A percentile compares a stretch with the other conserved stretches of the same genome.
These are phyloP conservation scores for Parietaria judaica DNA, from an alignment of 306 rosid species.

Conservation along the genomic window DNA sequence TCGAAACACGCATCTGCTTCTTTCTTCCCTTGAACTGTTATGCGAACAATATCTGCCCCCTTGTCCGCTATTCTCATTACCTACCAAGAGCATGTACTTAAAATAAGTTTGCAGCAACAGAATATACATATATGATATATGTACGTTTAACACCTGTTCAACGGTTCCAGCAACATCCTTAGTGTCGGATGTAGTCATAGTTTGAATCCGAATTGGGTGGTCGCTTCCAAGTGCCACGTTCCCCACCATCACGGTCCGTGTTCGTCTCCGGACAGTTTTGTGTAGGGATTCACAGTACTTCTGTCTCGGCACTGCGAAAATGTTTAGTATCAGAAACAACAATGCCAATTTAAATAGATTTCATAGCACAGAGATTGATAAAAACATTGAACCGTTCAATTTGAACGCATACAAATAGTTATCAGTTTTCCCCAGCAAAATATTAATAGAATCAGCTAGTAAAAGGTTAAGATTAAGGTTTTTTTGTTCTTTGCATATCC, in stretches of 20 bases:
- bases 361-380: too few relatives aligned
- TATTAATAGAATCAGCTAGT: too few relatives aligned
- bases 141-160: constrained; percentile 51
- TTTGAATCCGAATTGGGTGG: constrained; percentile 94
- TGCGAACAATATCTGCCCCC: constrained; percentile 92
- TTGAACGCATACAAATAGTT: too few relatives aligned
- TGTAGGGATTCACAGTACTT: constrained; percentile 80
- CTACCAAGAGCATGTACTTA: constrained; percentile 23
- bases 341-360: background rate
- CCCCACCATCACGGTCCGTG: constrained; percentile 93
- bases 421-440: too few relatives aligned
- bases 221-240: constrained; percentile 81
- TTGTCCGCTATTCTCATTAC: constrained; percentile 90
- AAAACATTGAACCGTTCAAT: too few relatives aligned
- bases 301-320: constrained; percentile 78
- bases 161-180: constrained; percentile 89
- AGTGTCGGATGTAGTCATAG: constrained; percentile 97
- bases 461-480: background rate
- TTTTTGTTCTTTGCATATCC: background rate
- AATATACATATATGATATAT: background rate
- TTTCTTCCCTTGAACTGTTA: constrained; percentile 95
- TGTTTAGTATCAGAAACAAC: constrained; percentile 23
- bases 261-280: constrained; percentile 83
- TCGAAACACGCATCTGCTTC: constrained; percentile 98
- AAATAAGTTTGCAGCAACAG: too few relatives aligned